phyloP scores from a whole-genome alignment of 768 basidiomycete genomes.

The Lentinula aciculospora region DNA sequence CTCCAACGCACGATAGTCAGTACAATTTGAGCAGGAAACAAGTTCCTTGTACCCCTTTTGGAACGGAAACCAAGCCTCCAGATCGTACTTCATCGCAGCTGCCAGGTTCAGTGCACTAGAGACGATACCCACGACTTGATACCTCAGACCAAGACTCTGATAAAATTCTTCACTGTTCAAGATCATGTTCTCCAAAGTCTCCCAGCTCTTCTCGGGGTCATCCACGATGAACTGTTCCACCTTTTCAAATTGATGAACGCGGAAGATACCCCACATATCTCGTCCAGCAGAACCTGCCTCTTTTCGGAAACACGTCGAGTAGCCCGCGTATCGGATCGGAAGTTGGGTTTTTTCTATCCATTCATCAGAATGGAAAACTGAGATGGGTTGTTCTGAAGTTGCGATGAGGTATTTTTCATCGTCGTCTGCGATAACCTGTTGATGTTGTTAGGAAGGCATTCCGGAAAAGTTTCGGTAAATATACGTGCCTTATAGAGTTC shows the following conservation, averaged over 20 bases:
- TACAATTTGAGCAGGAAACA: slow-evolving; percentile 97
- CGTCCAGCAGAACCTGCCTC: slow-evolving; percentile 97
- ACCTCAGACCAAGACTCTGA: slow-evolving; percentile 88
- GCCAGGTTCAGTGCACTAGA: slow-evolving; percentile 96
- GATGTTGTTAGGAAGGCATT: neutral
- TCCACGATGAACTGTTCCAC: slow-evolving; percentile 97
- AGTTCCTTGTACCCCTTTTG: slow-evolving; percentile 95
- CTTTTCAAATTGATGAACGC: slow-evolving; percentile 99
- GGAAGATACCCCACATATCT: slow-evolving; percentile 99
- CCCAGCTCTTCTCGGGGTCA: slow-evolving; percentile 91
- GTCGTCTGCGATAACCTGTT: slow-evolving; percentile 71
- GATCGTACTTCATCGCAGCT: slow-evolving; percentile 93
- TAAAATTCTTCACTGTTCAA: slow-evolving; percentile 91
- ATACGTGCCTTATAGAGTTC: slow-evolving; percentile 87
- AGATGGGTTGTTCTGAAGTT: slow-evolving; percentile 98
- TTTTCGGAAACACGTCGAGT: slow-evolving; percentile 97
- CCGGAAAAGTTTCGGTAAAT: neutral
- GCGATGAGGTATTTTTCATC: slow-evolving; percentile 99
- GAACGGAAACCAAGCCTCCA: slow-evolving; percentile 99
- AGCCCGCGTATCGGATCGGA: slow-evolving; percentile 86
- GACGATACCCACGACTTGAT: slow-evolving; percentile 90
- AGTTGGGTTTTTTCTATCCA: slow-evolving; percentile 96
- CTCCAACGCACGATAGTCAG: slow-evolving; percentile 86
- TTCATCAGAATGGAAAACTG: slow-evolving; percentile 91
- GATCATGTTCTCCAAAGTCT: slow-evolving; percentile 89